Percentiles rank a stretch among this genome's conserved stretches.
Evolutionary conservation across 176 grass and related monocot genomes (phyloP).

Genomic region (Bolboschoenus planiculmis): DNA sequence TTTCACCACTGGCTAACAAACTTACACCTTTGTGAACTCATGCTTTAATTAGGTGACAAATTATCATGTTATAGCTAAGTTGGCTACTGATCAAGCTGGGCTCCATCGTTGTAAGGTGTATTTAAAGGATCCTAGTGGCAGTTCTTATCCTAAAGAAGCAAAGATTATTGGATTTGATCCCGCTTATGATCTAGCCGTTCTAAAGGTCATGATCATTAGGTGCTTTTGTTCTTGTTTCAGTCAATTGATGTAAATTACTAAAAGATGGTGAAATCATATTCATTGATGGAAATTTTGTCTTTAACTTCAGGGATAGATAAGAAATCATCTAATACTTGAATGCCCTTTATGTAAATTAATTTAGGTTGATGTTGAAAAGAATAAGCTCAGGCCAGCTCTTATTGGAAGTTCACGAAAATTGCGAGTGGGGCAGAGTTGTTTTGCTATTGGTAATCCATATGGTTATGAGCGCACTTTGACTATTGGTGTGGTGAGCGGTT

Average conservation of each 20-base stretch:
- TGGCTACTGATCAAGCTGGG: constrained; percentile 46
- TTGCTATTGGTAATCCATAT: constrained; percentile 85
- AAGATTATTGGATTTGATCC: constrained; percentile 66
- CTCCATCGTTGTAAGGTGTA: constrained; percentile 70
- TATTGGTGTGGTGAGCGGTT: constrained; percentile 77
- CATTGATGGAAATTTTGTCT: background rate
- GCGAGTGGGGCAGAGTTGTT: constrained; percentile 80
- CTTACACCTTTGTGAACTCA: background rate
- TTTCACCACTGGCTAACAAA: background rate
- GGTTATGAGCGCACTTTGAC: constrained; percentile 80
- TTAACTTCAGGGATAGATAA: background rate
- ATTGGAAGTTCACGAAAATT: constrained; percentile 59
- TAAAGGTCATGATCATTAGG: constrained; percentile 42
- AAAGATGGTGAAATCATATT: constrained; percentile 19
- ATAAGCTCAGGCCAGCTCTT: constrained; percentile 43
- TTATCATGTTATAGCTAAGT: constrained; percentile 78
- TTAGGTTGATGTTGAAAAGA: constrained; percentile 11
- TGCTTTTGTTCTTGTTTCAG: constrained; percentile 31
- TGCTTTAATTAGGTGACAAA: constrained; percentile 62
- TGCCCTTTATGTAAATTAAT: background rate
- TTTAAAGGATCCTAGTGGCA: constrained; percentile 53
- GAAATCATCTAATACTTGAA: background rate
- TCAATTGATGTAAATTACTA: constrained; percentile 17
- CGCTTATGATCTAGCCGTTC: constrained; percentile 67
- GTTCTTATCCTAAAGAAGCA: constrained; percentile 54